Evolutionary conservation across 108 stramenopile genomes (phyloP).

Genomic region (Schizochytrium sp.): DNA sequence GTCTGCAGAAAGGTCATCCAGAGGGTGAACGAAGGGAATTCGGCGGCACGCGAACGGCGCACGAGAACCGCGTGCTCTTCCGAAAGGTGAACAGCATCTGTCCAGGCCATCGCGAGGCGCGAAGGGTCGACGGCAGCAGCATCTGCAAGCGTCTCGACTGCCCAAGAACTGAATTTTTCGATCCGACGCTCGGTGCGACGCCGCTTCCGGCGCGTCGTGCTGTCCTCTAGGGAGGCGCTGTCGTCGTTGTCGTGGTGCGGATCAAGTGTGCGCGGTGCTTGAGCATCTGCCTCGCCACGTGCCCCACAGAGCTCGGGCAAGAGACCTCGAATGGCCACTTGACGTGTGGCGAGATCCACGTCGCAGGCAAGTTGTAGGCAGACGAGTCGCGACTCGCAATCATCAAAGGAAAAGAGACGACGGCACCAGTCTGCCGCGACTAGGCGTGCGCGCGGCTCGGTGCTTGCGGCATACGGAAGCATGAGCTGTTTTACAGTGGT

Average conservation of each 20-base stretch:
- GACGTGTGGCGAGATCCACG: background rate
- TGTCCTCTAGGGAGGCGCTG: background rate
- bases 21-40: background rate
- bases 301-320: background rate
- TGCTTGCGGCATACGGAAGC: background rate
- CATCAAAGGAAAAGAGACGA: background rate
- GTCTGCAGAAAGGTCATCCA: background rate
- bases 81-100: background rate
- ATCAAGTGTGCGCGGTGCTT: background rate
- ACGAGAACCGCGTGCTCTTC: background rate
- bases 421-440: background rate
- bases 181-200: background rate
- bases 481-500: background rate
- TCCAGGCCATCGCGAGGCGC: constrained; percentile 6
- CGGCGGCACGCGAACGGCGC: background rate
- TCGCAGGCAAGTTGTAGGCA: background rate
- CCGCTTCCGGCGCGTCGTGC: background rate
- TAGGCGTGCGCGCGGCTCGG: background rate
- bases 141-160: background rate
- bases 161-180: background rate
- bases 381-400: background rate
- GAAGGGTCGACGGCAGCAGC: background rate
- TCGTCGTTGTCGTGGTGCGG: no score
- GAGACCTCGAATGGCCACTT: background rate
- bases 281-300: background rate